Percentiles rank a stretch among this genome's conserved stretches.
phyloP scores from a whole-genome alignment of 2,329 filamentous ascomycete species.

The Colletotrichum sp. region DNA sequence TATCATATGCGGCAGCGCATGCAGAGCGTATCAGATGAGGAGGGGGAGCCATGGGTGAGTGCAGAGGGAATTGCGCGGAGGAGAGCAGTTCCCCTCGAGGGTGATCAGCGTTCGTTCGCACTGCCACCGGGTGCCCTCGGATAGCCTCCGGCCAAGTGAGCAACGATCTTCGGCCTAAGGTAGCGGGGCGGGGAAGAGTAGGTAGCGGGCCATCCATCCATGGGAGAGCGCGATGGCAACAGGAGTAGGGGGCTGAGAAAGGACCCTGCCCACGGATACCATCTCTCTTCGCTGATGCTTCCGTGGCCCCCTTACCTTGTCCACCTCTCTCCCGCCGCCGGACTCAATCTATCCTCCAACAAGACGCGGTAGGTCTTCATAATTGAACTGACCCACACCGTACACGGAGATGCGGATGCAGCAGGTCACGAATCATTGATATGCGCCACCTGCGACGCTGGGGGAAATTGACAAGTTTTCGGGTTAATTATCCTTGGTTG shows the following conservation, averaged over 20 bases:
- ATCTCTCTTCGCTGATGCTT: neutral
- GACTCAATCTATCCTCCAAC: neutral
- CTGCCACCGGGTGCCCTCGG: neutral
- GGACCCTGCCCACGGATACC: neutral
- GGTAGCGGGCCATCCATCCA: neutral
- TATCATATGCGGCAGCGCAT: neutral
- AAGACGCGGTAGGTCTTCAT: neutral
- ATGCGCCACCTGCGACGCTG: conserved; percentile 2
- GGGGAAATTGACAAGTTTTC: conserved; percentile 1
- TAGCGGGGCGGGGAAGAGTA: conserved; percentile 14
- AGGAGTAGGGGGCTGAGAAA: neutral
- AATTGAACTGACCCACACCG: neutral
- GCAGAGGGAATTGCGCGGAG: neutral
- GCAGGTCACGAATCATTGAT: conserved; percentile 4
- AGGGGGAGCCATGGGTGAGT: neutral
- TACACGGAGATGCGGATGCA: neutral
- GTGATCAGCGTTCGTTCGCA: neutral
- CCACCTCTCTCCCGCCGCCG: neutral
- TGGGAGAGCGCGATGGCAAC: neutral
- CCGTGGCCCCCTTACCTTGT: neutral
- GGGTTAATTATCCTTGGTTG: conserved; percentile 1
- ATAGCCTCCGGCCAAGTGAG: neutral
- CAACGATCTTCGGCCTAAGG: conserved; percentile 11
- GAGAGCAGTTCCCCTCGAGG: neutral
- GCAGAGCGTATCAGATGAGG: neutral